Base-by-base conservation (phyloP, 805 yeast genomes). In the Saccharomycopsis selenospora region DNA sequence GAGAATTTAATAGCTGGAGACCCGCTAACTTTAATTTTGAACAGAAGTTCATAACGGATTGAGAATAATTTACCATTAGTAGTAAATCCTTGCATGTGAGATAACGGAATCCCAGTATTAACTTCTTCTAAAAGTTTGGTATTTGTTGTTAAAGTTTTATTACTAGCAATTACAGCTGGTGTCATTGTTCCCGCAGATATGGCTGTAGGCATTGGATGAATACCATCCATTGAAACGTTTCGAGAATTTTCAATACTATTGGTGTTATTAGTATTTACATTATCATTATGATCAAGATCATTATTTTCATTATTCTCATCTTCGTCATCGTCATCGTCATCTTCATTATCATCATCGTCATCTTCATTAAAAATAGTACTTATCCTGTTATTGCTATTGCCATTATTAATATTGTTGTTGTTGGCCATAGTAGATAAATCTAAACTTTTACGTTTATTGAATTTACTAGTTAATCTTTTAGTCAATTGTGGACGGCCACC, bases 51-150 rank as follows among this genome's bases (percentile, higher is more conserved):
- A 58, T 77, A 81, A 23, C 76, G 66, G 6, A 79, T 60, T 23
- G 77, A 69, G 55, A 70, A 80, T 20, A 77, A 64, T 41, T 66
- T 67, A 0, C 83, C 81, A 11, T 70, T 59, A 14, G 73, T 68
- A 6, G 82, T 73, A 57, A 77, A 73, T 7, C 72, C 71, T 61
- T 61, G 82, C 59, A 59, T 58, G 48, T 43, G 64, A 51, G 43
- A 53, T 56, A 24, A 52, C 46, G 38, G 58, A 25, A 49, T 43
- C 33, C 41, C 55, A 33, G 47, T 42, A 33, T 46, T 48, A 25
- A 52, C 40, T 48, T 54, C 50, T 22, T 54, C 51, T 24, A 55
- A 40, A 14, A 48, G 23, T 43, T 55, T 48, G 23, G 58, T 54
- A 33, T 50, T 46, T 33, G 54, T 33, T 20, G 54, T 49, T 30